Evolutionary conservation across 108 stramenopile species (phyloP).

Genomic region (Cyclotella kingstonii): DNA sequence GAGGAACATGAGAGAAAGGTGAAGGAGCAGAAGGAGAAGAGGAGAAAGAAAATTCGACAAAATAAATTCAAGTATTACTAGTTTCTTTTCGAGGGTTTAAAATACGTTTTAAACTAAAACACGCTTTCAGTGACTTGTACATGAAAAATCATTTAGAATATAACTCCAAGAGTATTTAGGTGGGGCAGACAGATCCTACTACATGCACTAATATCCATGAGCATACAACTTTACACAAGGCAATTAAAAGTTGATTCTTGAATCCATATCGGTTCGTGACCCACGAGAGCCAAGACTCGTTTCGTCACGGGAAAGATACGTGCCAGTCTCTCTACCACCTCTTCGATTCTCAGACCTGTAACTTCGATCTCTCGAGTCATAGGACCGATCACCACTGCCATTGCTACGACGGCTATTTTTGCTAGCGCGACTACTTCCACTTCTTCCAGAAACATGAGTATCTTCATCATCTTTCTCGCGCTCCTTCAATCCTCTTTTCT

Average conservation of each 20-base stretch:
- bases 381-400: not conserved
- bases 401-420: not conserved
- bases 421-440: slow-evolving; percentile 12
- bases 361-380: not conserved
- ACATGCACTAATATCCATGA: no score
- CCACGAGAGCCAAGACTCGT: slow-evolving; percentile 6
- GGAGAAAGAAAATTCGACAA: slow-evolving; percentile 25
- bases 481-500: slow-evolving; percentile 3
- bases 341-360: slow-evolving; percentile 5
- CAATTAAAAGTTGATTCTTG: slow-evolving; percentile 22
- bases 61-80: slow-evolving; percentile 23
- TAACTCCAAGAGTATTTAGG: no score
- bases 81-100: not conserved
- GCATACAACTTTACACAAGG: no score
- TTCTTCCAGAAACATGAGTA: slow-evolving; percentile 13
- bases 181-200: no score
- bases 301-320: slow-evolving; percentile 23
- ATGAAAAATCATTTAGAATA: no score
- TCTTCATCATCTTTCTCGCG: slow-evolving; percentile 4
- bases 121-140: not conserved
- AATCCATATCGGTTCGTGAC: slow-evolving; percentile 17
- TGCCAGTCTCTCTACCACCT: slow-evolving; percentile 1
- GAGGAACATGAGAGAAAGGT: slow-evolving; percentile 53
- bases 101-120: not conserved
- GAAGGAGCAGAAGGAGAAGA: slow-evolving; percentile 30